Evolutionary conservation across 2,329 filamentous ascomycete species (phyloP).

Genomic region (Cyphellophora europaea): DNA sequence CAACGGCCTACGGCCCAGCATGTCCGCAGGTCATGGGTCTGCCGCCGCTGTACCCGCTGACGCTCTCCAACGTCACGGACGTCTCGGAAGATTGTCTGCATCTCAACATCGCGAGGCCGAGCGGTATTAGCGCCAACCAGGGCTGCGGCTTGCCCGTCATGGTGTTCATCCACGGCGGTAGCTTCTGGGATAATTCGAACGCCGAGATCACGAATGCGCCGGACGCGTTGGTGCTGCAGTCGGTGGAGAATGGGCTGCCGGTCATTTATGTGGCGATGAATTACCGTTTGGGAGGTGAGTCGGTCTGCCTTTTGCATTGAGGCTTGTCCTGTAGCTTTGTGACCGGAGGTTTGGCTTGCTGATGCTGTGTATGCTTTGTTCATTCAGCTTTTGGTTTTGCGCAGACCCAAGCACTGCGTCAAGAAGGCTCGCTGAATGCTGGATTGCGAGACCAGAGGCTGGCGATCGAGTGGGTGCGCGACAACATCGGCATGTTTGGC

Average conservation of each 20-base stretch:
- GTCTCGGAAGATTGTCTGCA: constrained; percentile 26
- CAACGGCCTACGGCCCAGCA: constrained; percentile 17
- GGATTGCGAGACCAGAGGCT: constrained; percentile 22
- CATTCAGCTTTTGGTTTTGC: constrained; percentile 29
- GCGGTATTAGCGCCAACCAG: constrained; percentile 1
- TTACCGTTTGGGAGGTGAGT: constrained; percentile 8
- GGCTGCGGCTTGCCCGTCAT: constrained; percentile 21
- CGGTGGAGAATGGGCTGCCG: constrained; percentile 7
- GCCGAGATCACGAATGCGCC: constrained; percentile 9
- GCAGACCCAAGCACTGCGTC: constrained; percentile 6
- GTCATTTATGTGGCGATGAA: constrained; percentile 14
- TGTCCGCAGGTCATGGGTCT: constrained; percentile 15
- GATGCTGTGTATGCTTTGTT: background rate
- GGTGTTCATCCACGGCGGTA: constrained; percentile 20
- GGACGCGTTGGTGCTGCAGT: constrained; percentile 9
- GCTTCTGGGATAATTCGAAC: constrained; percentile 4
- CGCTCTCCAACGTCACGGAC: constrained; percentile 5
- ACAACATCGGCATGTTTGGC: constrained; percentile 17
- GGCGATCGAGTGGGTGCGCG: constrained; percentile 14
- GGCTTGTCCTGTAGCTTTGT: too few species aligned
- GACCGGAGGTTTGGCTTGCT: too few species aligned
- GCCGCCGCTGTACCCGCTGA: constrained; percentile 5
- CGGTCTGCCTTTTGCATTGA: background rate
- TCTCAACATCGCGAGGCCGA: constrained; percentile 20
- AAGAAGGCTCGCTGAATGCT: constrained; percentile 27